These are phyloP conservation scores for Saccharomycopsis fodiens DNA, from an alignment of 805 yeast species.

Conservation along the genomic window DNA sequence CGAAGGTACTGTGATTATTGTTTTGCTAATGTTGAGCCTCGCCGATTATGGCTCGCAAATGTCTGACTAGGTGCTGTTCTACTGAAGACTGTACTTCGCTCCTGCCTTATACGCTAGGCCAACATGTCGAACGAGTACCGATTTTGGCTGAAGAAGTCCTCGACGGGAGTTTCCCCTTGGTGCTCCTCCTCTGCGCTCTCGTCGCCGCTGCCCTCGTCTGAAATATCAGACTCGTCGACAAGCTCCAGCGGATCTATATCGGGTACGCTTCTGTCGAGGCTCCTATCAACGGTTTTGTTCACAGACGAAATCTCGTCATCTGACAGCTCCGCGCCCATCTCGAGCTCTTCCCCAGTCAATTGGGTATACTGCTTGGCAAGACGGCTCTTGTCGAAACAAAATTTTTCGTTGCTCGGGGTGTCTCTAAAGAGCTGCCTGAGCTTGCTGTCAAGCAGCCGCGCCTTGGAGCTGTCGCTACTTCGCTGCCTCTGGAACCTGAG, in stretches of 20 bases:
- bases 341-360: background rate
- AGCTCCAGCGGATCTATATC: background rate
- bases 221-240: slow-evolving; percentile 3
- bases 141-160: slow-evolving; percentile 6
- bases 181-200: no score
- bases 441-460: background rate
- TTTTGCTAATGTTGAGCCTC: no score
- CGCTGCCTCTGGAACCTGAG: background rate
- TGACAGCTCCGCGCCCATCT: background rate
- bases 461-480: background rate
- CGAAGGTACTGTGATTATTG: no score
- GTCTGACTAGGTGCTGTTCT: no score
- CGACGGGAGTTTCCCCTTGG: slow-evolving; percentile 3
- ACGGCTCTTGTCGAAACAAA: background rate
- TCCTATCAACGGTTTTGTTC: no score
- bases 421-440: background rate
- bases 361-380: background rate
- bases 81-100: no score
- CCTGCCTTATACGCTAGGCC: slow-evolving; percentile 1
- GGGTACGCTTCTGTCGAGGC: no score
- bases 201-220: slow-evolving; percentile 7
- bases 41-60: no score
- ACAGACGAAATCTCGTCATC: background rate
- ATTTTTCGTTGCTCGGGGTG: background rate
- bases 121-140: slow-evolving; percentile 12